These are phyloP conservation scores for Aspergillus coremiiformis DNA, from an alignment of 495 filamentous ascomycete species.

Conservation along the genomic window DNA sequence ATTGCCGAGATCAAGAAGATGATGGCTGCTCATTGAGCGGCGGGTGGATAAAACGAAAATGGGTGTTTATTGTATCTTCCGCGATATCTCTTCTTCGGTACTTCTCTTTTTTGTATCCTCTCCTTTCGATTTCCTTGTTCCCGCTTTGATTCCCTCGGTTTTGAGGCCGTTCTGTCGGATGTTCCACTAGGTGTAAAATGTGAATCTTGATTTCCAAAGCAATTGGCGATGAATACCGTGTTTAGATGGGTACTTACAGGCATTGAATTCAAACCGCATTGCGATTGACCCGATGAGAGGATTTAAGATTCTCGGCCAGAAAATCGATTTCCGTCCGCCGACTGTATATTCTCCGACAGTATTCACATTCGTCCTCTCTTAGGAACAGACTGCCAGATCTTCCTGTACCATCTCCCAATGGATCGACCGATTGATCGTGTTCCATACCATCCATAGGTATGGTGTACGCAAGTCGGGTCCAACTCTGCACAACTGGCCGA, in stretches of 20 bases:
- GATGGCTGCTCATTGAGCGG: conserved; percentile 51
- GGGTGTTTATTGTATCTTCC: conserved; percentile 27
- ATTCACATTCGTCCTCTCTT: too few relatives aligned
- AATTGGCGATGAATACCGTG: background rate
- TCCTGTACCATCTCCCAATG: too few relatives aligned
- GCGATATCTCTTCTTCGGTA: conserved; percentile 14
- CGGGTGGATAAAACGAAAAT: conserved; percentile 26
- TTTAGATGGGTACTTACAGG: background rate
- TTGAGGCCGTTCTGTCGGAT: conserved; percentile 30
- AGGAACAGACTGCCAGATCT: too few relatives aligned
- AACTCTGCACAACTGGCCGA: too few relatives aligned
- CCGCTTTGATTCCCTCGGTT: conserved; percentile 21
- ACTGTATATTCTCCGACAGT: too few relatives aligned
- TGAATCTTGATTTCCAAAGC: conserved; percentile 29
- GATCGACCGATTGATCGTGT: too few relatives aligned
- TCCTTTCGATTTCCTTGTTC: conserved; percentile 11
- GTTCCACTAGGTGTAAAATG: conserved; percentile 46
- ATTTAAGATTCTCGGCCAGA: too few relatives aligned
- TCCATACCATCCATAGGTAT: too few relatives aligned
- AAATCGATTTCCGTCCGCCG: too few relatives aligned
- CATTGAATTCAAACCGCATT: too few relatives aligned
- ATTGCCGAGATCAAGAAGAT: conserved; percentile 99
- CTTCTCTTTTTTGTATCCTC: conserved; percentile 14
- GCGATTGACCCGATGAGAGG: too few relatives aligned
- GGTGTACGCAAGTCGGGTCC: too few relatives aligned